Evolutionary conservation across 176 grass and related monocot genomes (phyloP), one percentile per base, ranked within the genome.

Genomic region (Alopecurus myosuroides): DNA sequence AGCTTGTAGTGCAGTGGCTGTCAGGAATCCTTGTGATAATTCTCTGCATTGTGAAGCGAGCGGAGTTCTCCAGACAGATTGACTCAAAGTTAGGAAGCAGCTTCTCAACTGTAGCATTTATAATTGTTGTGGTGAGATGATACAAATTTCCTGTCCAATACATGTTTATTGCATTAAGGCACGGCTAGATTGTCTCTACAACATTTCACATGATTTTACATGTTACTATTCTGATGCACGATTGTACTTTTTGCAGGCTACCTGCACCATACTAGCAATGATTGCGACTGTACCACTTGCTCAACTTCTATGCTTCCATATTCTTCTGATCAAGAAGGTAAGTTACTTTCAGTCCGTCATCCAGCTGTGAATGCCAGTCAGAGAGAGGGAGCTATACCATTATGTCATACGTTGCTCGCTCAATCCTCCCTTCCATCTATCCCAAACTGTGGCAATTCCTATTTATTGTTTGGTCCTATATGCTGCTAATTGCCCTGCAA

Each of bases 291-390:
- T 99, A 76, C 97, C 97, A 68, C 89, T 99, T 46, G 91, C 81
- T 67, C 97, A 99, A 78, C 93, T 99, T 74, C 84, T 99, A 67
- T 99, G 92, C 88, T 99, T 99, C 80, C 97, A 99, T 81, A 78
- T 99, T 70, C 97, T 99, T 90, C 86, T 99, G 65, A 86, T 99
- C 81, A 99, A 98, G 84, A 98, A 98, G 89, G 96, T 86, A 90
- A 88, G 67, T 80, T 70, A 44, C 50, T 82, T 50, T 84, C 33
- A 71, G 41, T 17, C 22, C 70, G 62, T 31, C 52, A 80, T 22
- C 28, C 3, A 28, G 3, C 49, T 78, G 55, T 82, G 12, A 67
- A 77, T 77, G 26, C 9, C 64, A 29, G 23, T 46, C n/a, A 45
- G 40, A 87, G 41, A 28, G 22, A 62, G 39, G 25, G 18, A 34